Conservation (phyloP, 495 filamentous ascomycete genomes). For the Lophiostoma macrostomum region DNA sequence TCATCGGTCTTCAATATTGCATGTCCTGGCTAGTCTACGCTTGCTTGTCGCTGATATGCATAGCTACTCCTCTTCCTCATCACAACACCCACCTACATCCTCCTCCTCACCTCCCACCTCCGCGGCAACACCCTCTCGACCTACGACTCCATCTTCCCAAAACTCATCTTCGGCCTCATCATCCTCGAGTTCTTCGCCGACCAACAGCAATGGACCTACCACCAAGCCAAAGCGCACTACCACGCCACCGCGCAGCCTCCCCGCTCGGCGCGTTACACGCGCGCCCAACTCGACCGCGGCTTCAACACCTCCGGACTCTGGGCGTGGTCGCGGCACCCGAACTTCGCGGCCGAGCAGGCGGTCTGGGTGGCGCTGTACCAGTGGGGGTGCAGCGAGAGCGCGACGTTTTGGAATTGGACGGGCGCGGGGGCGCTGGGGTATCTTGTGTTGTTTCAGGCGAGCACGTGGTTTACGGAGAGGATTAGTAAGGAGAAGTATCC, state of each 20-base stretch:
- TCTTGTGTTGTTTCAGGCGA: conserved; percentile 80
- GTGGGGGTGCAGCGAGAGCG: conserved; percentile 75
- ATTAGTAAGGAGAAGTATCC: conserved; percentile 80
- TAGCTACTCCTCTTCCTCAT: conserved; percentile 65
- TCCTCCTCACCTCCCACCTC: conserved; percentile 59
- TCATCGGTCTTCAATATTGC: not conserved
- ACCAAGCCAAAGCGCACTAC: conserved; percentile 75
- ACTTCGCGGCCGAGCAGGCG: conserved; percentile 88
- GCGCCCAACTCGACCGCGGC: conserved; percentile 83
- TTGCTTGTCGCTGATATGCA: conserved; percentile 6
- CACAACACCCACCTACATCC: conserved; percentile 76
- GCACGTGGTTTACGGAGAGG: conserved; percentile 79
- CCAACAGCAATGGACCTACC: conserved; percentile 91
- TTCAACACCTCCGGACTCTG: conserved; percentile 85
- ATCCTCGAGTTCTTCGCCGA: conserved; percentile 79
- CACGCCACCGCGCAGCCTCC: conserved; percentile 67
- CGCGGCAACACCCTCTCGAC: conserved; percentile 42
- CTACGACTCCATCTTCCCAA: conserved; percentile 66
- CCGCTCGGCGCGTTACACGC: conserved; percentile 47
- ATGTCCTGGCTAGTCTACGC: not conserved
- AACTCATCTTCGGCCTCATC: conserved; percentile 65
- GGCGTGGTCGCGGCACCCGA: conserved; percentile 85
- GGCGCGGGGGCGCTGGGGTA: conserved; percentile 66
- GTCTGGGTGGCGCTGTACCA: conserved; percentile 86
- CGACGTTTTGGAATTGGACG: conserved; percentile 73